Conservation (phyloP, 164 flowering plant genomes). For the Cinnamomum chago region DNA sequence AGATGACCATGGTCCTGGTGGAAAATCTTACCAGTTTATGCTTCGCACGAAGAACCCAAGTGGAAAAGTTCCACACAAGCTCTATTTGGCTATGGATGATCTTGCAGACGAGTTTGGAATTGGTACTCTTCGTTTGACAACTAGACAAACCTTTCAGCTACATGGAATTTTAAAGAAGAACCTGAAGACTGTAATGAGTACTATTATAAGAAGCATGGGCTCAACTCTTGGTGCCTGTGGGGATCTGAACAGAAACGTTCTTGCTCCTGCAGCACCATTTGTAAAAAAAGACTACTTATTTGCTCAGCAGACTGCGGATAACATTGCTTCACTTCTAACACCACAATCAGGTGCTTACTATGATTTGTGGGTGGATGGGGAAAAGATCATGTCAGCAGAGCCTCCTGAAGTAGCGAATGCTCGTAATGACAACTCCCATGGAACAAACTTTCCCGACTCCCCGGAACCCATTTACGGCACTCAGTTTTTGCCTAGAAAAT, state of each 20-base stretch:
- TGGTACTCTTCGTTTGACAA: conserved; percentile 92
- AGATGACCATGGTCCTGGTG: conserved; percentile 59
- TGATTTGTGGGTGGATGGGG: conserved; percentile 99
- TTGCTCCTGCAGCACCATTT: conserved; percentile 98
- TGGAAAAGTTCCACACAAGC: conserved; percentile 85
- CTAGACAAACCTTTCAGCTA: conserved; percentile 97
- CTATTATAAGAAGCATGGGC: conserved; percentile 81
- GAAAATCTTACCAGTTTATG: conserved; percentile 81
- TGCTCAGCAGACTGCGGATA: conserved; percentile 93
- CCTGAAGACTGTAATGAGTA: conserved; percentile 91
- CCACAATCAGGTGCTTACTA: conserved; percentile 98
- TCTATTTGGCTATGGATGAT: conserved; percentile 91
- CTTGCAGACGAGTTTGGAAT: conserved; percentile 97
- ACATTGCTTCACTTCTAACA: conserved; percentile 85
- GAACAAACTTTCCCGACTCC: conserved; percentile 89
- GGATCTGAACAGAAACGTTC: conserved; percentile 95
- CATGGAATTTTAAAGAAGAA: conserved; percentile 90
- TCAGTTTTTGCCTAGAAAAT: conserved; percentile 95
- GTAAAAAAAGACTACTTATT: conserved; percentile 73
- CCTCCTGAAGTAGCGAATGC: conserved; percentile 88
- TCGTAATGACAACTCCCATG: conserved; percentile 93
- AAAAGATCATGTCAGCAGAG: conserved; percentile 78
- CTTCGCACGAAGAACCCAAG: conserved; percentile 95
- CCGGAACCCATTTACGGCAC: conserved; percentile 98
- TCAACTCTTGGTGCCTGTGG: conserved; percentile 99